Conservation (phyloP, 164 flowering plant species). For the Litsea cubeba region DNA sequence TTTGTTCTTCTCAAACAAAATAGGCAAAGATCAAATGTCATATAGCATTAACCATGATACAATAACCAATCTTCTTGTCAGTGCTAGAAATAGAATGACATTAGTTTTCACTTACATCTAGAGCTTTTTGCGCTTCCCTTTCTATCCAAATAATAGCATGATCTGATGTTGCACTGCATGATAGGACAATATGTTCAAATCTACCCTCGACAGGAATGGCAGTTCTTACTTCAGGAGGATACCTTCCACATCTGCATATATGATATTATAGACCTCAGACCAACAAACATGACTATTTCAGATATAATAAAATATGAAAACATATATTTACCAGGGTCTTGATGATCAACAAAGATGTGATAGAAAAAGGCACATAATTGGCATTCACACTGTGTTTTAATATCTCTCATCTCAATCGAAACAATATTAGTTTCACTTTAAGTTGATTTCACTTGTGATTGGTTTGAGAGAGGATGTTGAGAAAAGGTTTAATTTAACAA, state of each 20-base stretch:
- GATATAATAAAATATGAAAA: neutral
- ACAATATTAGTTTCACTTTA: no score
- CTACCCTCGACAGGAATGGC: constrained; percentile 96
- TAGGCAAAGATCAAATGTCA: neutral
- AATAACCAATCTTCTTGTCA: neutral
- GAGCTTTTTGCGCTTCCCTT: constrained; percentile 78
- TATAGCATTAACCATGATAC: neutral
- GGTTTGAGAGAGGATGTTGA: no score
- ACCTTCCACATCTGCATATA: constrained; percentile 82
- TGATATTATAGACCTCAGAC: constrained; percentile 4
- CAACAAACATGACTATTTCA: neutral
- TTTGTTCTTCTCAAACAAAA: neutral
- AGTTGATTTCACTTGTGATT: no score
- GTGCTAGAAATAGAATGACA: neutral
- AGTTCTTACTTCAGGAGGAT: constrained; percentile 95
- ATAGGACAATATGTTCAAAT: constrained; percentile 90
- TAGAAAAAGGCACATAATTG: no score
- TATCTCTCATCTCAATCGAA: no score
- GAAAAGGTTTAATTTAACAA: no score
- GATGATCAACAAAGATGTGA: neutral
- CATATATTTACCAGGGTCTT: neutral
- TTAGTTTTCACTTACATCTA: constrained; percentile 49
- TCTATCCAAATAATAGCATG: constrained; percentile 89
- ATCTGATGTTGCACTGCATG: constrained; percentile 88
- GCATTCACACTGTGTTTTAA: no score